Conservation (phyloP, 177 flowering plant genomes). For the Vitis hybrid region DNA sequence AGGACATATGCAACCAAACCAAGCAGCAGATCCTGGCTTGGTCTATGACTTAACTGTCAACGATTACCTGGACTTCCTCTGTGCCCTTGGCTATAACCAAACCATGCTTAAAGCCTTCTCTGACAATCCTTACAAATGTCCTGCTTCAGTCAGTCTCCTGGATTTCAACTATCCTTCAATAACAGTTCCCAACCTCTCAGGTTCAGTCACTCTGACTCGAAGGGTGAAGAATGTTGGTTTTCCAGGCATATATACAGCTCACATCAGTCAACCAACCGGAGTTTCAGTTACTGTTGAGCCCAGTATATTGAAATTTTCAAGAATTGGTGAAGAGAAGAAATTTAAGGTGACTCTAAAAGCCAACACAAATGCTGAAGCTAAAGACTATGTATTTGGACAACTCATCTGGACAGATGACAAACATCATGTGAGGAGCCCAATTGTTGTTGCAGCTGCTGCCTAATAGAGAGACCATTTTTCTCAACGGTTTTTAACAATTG, state of each 20-base stretch:
- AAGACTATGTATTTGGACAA: slow-evolving; percentile 45
- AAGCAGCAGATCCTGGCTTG: slow-evolving; percentile 75
- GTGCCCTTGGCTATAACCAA: slow-evolving; percentile 52
- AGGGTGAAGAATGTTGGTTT: slow-evolving; percentile 66
- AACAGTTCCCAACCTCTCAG: slow-evolving; percentile 42
- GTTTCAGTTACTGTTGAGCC: slow-evolving; percentile 57
- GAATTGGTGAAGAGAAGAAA: slow-evolving; percentile 60
- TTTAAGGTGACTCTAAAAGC: slow-evolving; percentile 43
- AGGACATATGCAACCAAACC: slow-evolving; percentile 69
- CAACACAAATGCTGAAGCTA: slow-evolving; percentile 2
- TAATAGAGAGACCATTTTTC: neutral
- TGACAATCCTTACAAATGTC: slow-evolving; percentile 33
- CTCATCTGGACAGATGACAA: slow-evolving; percentile 55
- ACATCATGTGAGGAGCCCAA: slow-evolving; percentile 67
- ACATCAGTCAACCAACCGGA: slow-evolving; percentile 40
- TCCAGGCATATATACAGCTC: slow-evolving; percentile 43
- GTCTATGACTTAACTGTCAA: slow-evolving; percentile 57
- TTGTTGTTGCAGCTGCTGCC: slow-evolving; percentile 39
- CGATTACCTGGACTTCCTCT: slow-evolving; percentile 70
- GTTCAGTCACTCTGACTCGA: slow-evolving; percentile 42
- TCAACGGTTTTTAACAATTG: too few species aligned
- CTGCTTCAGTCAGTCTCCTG: slow-evolving; percentile 17
- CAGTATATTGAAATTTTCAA: slow-evolving; percentile 37
- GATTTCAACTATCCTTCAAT: slow-evolving; percentile 71
- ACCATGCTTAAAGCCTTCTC: slow-evolving; percentile 26